Conservation (phyloP, 306 rosid genomes). For the Prunus davidiana region DNA sequence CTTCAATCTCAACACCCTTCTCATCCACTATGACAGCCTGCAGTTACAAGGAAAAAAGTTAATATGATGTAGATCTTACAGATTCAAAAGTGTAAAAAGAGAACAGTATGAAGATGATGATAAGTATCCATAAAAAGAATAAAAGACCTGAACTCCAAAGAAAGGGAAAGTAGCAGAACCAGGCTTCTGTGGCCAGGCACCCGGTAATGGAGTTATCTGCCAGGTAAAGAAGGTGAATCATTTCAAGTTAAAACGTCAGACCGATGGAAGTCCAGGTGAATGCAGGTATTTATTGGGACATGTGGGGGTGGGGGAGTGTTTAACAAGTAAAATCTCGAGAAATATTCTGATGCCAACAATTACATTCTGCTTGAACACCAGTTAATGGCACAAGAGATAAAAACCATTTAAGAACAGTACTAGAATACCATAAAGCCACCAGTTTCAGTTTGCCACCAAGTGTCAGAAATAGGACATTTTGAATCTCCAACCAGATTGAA, state of each 20-base stretch:
- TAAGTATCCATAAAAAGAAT: conserved; percentile 9
- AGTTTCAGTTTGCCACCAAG: conserved; percentile 99
- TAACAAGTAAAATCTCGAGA: neutral
- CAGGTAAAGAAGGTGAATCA: conserved; percentile 21
- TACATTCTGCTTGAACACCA: neutral
- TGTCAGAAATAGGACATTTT: conserved; percentile 95
- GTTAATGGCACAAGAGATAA: conserved; percentile 14
- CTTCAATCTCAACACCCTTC: conserved; percentile 87
- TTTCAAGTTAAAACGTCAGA: neutral
- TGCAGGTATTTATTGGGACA: neutral
- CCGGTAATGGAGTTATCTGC: conserved; percentile 96
- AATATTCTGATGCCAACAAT: neutral
- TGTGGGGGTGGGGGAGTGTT: neutral
- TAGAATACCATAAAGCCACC: conserved; percentile 93
- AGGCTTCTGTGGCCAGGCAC: conserved; percentile 99
- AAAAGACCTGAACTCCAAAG: conserved; percentile 90
- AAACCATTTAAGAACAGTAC: conserved; percentile 22
- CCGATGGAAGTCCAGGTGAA: neutral
- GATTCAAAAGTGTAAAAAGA: neutral
- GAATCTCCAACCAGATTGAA: conserved; percentile 91
- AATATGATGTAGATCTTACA: conserved; percentile 17
- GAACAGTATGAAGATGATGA: conserved; percentile 12
- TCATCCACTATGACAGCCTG: conserved; percentile 94
- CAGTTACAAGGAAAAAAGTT: conserved; percentile 25
- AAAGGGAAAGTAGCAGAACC: conserved; percentile 98